Conservation (phyloP, 768 basidiomycete species). For the Exidia glandulosa region DNA sequence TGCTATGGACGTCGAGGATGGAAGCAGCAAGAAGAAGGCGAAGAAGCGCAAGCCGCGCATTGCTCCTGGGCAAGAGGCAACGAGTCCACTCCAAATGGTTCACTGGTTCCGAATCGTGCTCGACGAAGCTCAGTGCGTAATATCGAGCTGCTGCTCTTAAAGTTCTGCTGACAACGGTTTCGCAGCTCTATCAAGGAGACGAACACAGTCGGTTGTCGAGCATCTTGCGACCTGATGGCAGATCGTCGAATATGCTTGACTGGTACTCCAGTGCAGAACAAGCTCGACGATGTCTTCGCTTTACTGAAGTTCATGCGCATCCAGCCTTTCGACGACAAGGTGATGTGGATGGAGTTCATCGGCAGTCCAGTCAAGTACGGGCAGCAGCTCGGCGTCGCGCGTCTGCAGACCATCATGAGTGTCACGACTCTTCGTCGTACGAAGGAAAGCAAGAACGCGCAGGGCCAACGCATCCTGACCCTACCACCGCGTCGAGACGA, state of each 20-base stretch:
- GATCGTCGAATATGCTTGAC: constrained; percentile 89
- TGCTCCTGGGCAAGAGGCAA: constrained; percentile 35
- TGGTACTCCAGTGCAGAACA: constrained; percentile 99
- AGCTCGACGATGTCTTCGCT: constrained; percentile 95
- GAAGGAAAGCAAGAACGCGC: constrained; percentile 73
- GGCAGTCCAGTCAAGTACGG: constrained; percentile 89
- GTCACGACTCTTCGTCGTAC: constrained; percentile 93
- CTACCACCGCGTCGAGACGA: constrained; percentile 88
- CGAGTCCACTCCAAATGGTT: constrained; percentile 83
- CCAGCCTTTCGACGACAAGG: constrained; percentile 87
- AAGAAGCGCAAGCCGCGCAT: constrained; percentile 38
- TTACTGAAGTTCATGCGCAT: constrained; percentile 92
- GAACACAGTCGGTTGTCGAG: constrained; percentile 84
- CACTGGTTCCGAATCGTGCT: constrained; percentile 95
- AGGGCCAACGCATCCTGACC: constrained; percentile 76
- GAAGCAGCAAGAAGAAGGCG: constrained; percentile 52
- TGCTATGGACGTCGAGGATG: constrained; percentile 52
- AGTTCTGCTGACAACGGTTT: background rate
- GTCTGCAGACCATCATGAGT: constrained; percentile 95
- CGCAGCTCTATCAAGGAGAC: constrained; percentile 92
- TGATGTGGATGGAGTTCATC: constrained; percentile 85
- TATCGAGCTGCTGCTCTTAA: background rate
- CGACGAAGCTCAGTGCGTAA: constrained; percentile 89
- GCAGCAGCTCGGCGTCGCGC: constrained; percentile 77
- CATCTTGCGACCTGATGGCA: constrained; percentile 89